A percentile compares a stretch with the other conserved stretches of the same genome.
These are phyloP conservation scores for Plicaturopsis crispa DNA, from an alignment of 768 basidiomycete species.

Conservation along the genomic window DNA sequence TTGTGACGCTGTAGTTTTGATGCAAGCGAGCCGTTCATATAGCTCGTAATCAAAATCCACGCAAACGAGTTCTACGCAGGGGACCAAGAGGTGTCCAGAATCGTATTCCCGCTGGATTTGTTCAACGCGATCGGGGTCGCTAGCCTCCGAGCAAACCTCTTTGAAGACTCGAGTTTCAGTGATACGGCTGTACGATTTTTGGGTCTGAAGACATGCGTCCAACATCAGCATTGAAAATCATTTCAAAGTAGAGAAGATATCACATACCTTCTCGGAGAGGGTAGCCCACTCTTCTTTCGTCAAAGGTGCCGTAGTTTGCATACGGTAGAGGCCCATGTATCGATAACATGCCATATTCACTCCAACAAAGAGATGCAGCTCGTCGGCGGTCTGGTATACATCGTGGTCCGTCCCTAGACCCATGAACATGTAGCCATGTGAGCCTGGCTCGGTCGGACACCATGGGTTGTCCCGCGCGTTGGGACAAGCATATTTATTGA, in stretches of 20 bases:
- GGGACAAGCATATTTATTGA: constrained; percentile 40
- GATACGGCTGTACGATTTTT: constrained; percentile 27
- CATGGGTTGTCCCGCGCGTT: constrained; percentile 46
- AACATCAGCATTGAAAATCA: neutral
- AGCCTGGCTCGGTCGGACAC: constrained; percentile 39
- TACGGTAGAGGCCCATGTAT: constrained; percentile 41
- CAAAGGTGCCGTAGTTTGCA: constrained; percentile 32
- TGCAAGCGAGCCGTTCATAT: no score
- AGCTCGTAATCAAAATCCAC: constrained; percentile 36
- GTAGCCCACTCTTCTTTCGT: constrained; percentile 38
- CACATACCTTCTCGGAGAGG: constrained; percentile 32
- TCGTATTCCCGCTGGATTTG: constrained; percentile 37
- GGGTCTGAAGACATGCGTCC: constrained; percentile 16
- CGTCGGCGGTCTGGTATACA: constrained; percentile 30
- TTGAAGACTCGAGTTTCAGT: no score
- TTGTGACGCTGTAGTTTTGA: no score
- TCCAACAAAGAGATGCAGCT: constrained; percentile 39
- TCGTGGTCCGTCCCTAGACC: constrained; percentile 39
- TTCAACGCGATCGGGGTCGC: constrained; percentile 22
- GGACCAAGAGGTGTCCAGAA: constrained; percentile 31
- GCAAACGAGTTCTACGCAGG: constrained; percentile 42
- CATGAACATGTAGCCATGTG: constrained; percentile 51
- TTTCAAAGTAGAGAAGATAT: neutral
- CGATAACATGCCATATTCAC: constrained; percentile 27
- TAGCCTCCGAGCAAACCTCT: no score